These are phyloP conservation scores for Penicillium rolfsii DNA, from an alignment of 2,329 filamentous ascomycete species.

Conservation along the genomic window DNA sequence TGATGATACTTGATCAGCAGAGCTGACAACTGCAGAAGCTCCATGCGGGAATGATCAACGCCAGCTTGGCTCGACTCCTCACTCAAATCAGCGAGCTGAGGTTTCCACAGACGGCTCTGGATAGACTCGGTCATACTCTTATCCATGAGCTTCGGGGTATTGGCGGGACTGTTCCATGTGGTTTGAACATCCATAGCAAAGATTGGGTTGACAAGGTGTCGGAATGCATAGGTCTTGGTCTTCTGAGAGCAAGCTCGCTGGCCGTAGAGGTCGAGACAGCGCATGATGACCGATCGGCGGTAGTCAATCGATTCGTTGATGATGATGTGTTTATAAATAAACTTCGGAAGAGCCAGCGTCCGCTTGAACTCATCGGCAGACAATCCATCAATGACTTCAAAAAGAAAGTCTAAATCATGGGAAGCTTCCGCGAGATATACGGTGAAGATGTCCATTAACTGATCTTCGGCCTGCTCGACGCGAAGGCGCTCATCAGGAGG, in stretches of 20 bases:
- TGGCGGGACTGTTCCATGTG: slow-evolving; percentile 65
- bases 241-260: slow-evolving; percentile 78
- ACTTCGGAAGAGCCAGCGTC: slow-evolving; percentile 74
- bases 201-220: slow-evolving; percentile 92
- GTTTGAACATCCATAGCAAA: slow-evolving; percentile 95
- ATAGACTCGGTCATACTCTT: slow-evolving; percentile 85
- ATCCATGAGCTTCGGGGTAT: slow-evolving; percentile 76
- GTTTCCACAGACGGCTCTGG: slow-evolving; percentile 91
- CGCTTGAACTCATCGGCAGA: slow-evolving; percentile 80
- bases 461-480: slow-evolving; percentile 85
- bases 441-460: slow-evolving; percentile 82
- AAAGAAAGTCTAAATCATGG: slow-evolving; percentile 79
- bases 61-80: slow-evolving; percentile 84
- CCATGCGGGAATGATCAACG: slow-evolving; percentile 94
- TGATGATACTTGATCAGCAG: slow-evolving; percentile 95
- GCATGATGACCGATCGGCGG: slow-evolving; percentile 78
- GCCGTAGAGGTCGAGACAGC: slow-evolving; percentile 85
- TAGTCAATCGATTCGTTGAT: slow-evolving; percentile 82
- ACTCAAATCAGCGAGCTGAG: slow-evolving; percentile 76
- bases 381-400: slow-evolving; percentile 79
- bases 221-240: slow-evolving; percentile 89
- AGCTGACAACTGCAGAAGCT: slow-evolving; percentile 90
- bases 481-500: slow-evolving; percentile 75
- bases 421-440: slow-evolving; percentile 75
- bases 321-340: slow-evolving; percentile 85